Evolutionary conservation across 1,284 basidiomycete genomes (phyloP).

Genomic region (Malassezia equina): DNA sequence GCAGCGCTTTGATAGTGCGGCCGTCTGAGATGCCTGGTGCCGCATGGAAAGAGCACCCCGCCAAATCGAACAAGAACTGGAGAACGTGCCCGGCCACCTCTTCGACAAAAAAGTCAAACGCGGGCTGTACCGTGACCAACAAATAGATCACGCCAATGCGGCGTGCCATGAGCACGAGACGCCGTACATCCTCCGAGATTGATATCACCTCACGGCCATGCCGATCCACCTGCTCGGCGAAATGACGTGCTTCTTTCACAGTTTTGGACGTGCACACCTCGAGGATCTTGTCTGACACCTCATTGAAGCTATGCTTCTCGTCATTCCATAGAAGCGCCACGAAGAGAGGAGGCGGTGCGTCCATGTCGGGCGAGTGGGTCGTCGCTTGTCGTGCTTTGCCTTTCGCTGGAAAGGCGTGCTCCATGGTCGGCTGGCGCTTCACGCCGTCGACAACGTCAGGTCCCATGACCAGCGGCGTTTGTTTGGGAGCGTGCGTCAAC

Average conservation of each 20-base stretch:
- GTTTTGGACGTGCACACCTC: slow-evolving; percentile 14
- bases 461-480: slow-evolving; percentile 53
- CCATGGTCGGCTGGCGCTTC: slow-evolving; percentile 61
- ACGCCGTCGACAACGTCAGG: slow-evolving; percentile 57
- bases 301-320: slow-evolving; percentile 88
- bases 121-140: slow-evolving; percentile 75
- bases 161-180: slow-evolving; percentile 68
- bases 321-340: slow-evolving; percentile 90
- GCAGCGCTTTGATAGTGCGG: slow-evolving; percentile 28
- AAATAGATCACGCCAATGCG: slow-evolving; percentile 78
- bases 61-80: slow-evolving; percentile 35
- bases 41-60: slow-evolving; percentile 33
- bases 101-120: slow-evolving; percentile 81
- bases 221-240: slow-evolving; percentile 63
- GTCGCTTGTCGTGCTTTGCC: slow-evolving; percentile 22
- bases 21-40: slow-evolving; percentile 17
- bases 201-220: slow-evolving; percentile 74
- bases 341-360: slow-evolving; percentile 52
- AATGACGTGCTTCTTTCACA: slow-evolving; percentile 54
- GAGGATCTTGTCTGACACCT: slow-evolving; percentile 53
- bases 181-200: slow-evolving; percentile 60
- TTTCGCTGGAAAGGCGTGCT: slow-evolving; percentile 39
- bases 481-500: slow-evolving; percentile 72
- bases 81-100: slow-evolving; percentile 58
- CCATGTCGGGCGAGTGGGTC: not conserved